phyloP scores from a whole-genome alignment of 352 stramenopile species.

The Hyaloperonospora brassicae region DNA sequence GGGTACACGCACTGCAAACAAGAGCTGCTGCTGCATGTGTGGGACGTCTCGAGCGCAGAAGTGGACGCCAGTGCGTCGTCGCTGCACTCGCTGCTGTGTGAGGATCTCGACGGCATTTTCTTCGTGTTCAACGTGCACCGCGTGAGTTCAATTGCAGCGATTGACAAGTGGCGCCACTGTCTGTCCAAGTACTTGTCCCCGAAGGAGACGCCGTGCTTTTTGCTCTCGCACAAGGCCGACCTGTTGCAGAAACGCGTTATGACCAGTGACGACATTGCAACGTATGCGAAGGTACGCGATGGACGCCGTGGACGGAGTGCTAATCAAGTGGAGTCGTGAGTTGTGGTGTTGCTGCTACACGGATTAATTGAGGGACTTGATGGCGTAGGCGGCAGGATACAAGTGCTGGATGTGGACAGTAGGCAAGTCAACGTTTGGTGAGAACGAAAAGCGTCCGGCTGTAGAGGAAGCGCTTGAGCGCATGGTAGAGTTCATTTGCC shows the following conservation, averaged over 20 bases:
- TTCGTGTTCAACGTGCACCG: slow-evolving; percentile 86
- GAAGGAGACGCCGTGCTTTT: slow-evolving; percentile 68
- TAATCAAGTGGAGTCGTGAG: too few relatives aligned
- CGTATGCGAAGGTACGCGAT: slow-evolving; percentile 42
- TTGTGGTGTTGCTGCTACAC: background rate
- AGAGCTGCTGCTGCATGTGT: slow-evolving; percentile 56
- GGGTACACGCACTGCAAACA: slow-evolving; percentile 36
- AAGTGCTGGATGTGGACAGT: slow-evolving; percentile 84
- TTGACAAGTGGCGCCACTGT: slow-evolving; percentile 78
- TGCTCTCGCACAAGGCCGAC: slow-evolving; percentile 79
- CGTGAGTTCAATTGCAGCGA: slow-evolving; percentile 75
- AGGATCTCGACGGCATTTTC: slow-evolving; percentile 77
- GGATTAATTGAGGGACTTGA: slow-evolving; percentile 1
- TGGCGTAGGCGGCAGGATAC: slow-evolving; percentile 50
- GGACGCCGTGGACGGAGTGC: background rate
- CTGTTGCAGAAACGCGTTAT: slow-evolving; percentile 81
- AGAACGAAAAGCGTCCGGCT: slow-evolving; percentile 74
- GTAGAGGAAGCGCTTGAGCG: slow-evolving; percentile 65
- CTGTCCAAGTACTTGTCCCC: slow-evolving; percentile 67
- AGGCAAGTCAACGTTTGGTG: slow-evolving; percentile 58
- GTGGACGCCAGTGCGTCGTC: slow-evolving; percentile 52
- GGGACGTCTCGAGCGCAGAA: slow-evolving; percentile 73
- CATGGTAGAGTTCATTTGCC: slow-evolving; percentile 61
- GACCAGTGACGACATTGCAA: slow-evolving; percentile 78
- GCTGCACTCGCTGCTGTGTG: slow-evolving; percentile 63